phyloP scores from a whole-genome alignment of 768 basidiomycete genomes.

The Xanthoconium purpureum region DNA sequence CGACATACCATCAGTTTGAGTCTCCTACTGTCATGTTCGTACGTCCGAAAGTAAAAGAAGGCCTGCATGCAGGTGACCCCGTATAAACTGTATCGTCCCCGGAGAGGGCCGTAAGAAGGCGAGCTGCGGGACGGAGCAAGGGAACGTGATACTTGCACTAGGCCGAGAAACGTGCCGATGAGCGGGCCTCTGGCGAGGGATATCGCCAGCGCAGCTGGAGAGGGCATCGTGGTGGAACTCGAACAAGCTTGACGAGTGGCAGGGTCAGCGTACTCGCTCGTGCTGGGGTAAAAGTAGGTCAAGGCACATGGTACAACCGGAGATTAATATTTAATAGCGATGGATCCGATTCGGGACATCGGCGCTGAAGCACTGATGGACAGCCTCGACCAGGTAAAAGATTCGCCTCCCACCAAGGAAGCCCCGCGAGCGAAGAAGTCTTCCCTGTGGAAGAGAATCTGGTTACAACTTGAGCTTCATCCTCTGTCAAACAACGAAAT shows the following conservation, averaged over 20 bases:
- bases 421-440: too few species aligned
- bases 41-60: slow-evolving; percentile 28
- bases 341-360: not conserved
- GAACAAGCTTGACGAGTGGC: not conserved
- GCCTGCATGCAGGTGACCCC: slow-evolving; percentile 28
- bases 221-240: slow-evolving; percentile 6
- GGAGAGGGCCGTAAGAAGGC: not conserved
- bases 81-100: slow-evolving; percentile 18
- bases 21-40: slow-evolving; percentile 13
- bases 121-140: not conserved
- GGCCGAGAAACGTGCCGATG: slow-evolving; percentile 24
- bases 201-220: not conserved
- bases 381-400: too few species aligned
- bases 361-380: not conserved
- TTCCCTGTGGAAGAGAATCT: too few species aligned
- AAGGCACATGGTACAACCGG: not conserved
- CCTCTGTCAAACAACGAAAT: too few species aligned
- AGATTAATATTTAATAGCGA: not conserved
- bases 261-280: not conserved
- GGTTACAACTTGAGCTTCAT: too few species aligned
- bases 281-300: not conserved
- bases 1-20: slow-evolving; percentile 24
- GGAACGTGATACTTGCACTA: slow-evolving; percentile 12
- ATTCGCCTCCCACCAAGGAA: too few species aligned
- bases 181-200: slow-evolving; percentile 27